Evolutionary conservation across 306 rosid genomes (phyloP), one percentile per base, ranked within the genome.

Genomic region (Crotalaria pallida): DNA sequence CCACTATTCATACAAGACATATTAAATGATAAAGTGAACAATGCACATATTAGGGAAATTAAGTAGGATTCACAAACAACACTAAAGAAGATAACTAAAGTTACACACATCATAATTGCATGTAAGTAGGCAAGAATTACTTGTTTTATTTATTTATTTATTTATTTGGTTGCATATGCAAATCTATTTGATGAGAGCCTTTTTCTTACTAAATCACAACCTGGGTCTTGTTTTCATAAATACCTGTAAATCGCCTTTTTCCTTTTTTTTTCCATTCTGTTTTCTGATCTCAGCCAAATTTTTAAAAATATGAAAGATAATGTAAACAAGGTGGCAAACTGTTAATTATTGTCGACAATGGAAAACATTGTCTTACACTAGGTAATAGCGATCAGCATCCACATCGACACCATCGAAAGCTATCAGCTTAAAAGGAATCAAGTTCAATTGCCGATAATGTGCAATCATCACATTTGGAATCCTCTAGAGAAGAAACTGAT

Each of bases 91-190:
- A 38, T 10, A 10, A 9, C 13, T 38, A 29, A 59, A 17, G 6
- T 41, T 41, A 36, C 58, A 50, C 6, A 11, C 9, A 64, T 12
- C 55, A 58, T 19, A 58, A 40, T 27, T 34, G 40, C 38, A 18
- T 53, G 18, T 33, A 12, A n/a, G n/a, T n/a, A n/a, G n/a, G 33
- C 12, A 1, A 55, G 21, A 65, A 40, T 29, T 21, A 65, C n/a
- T 47, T 65, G 29, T 12, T 44, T 10, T 18, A 41, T 41, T 40
- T 40, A 40, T 40, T 10, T 26, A 47, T 31, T 31, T 31, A n/a
- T n/a, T n/a, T n/a, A n/a, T n/a, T n/a, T n/a, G n/a, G n/a, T 73
- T 26, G 41, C 45, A 64, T 43, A 29, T 55, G 55, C 78, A 64
- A 52, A 57, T 64, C 8, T 9, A 74, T 15, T 53, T 15, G 36